Base-by-base conservation (phyloP, 169 alveolate genomes). In the Plasmodium coatneyi region DNA sequence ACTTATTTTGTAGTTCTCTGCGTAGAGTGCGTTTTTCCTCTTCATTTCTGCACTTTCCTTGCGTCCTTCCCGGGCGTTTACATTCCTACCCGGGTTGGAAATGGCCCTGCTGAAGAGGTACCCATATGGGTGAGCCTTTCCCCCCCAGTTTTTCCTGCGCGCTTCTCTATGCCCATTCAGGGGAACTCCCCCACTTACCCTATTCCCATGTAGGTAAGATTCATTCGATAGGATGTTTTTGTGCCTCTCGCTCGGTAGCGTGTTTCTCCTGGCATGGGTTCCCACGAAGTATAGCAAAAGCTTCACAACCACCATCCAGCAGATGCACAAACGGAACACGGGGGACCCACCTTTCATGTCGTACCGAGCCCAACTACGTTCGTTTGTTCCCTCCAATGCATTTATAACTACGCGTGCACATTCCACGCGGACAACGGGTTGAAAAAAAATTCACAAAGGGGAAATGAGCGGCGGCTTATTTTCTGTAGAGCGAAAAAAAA, bases 1-100 rank as follows among this genome's bases (percentile, higher is more conserved):
- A 78, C 49, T 89, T 36, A 89, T 89, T 80, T 79, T 52, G 82
- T 89, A 79, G 28, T 89, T 56, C 28, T 89, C 94, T 30, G 94
- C 94, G 41, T 60, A 60, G 5, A 83, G 30, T n/a, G 19, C 12
- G 71, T 71, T 32, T 9, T 7, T 71, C 30, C 66, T 9, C 36
- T 34, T 52, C 7, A 32, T 32, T 22, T 30, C 30, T 14, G 5
- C 41, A 9, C 6, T 12, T 9, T 46, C 70, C 36, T 34, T 30
- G 14, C 28, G 10, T 9, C 34, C 34, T 60, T 0, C 34, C 74
- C 14, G n/a, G 32, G 74, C 14, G 10, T 4, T 60, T 25, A 14
- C 28, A 22, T 60, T 60, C 32, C 22, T 19, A 19, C 34, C n/a
- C 30, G 7, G 25, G 6, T 60, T 25, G 10, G 36, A 22, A 9